phyloP scores from a whole-genome alignment of 225 moss, liverwort and hornwort genomes.

The Marchantia paleacea region DNA sequence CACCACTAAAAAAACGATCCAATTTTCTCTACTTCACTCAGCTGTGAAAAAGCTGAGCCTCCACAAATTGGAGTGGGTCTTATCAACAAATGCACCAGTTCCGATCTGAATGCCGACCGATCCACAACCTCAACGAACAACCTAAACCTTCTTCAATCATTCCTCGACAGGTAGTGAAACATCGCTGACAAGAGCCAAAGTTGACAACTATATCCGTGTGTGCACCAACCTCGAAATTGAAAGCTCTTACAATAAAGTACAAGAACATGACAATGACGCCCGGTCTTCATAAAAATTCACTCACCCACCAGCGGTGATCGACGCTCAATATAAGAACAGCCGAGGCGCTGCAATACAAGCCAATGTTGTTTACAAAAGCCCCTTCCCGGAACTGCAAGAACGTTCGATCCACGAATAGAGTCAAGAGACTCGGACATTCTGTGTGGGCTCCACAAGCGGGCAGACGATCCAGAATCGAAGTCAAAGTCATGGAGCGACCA shows the following conservation, averaged over 20 bases:
- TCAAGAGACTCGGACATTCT: no score
- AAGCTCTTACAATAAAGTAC: no score
- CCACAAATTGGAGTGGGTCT: background rate
- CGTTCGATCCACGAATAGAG: background rate
- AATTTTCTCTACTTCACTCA: background rate
- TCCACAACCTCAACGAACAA: background rate
- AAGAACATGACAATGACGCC: no score
- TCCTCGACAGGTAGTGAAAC: background rate
- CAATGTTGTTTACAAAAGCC: background rate
- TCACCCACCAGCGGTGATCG: background rate
- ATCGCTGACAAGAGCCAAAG: background rate
- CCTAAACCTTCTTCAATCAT: background rate
- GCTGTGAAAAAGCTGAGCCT: background rate
- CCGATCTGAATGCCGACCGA: slow-evolving; percentile 3
- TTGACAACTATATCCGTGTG: background rate
- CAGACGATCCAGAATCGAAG: background rate
- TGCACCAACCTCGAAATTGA: background rate
- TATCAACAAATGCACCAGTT: slow-evolving; percentile 7
- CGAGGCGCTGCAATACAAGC: background rate
- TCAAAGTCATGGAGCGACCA: background rate
- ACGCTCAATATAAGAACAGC: background rate
- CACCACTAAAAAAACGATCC: background rate
- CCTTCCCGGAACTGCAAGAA: background rate
- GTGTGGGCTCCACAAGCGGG: slow-evolving; percentile 1
- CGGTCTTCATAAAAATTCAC: background rate